Evolutionary conservation across 768 basidiomycete genomes (phyloP).

Genomic region (Kwoniella botswanensis): DNA sequence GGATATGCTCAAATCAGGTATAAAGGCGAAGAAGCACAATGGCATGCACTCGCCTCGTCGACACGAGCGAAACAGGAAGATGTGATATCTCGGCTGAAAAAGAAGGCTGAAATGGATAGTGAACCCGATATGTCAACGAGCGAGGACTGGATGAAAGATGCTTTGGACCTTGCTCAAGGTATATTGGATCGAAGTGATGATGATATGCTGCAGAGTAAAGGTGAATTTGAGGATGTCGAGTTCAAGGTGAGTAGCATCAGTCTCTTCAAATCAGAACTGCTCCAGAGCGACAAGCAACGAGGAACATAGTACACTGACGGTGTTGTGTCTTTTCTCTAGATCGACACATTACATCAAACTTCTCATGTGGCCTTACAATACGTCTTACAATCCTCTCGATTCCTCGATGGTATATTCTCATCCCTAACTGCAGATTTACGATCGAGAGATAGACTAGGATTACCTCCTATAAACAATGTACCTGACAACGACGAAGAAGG

Average conservation of each 20-base stretch:
- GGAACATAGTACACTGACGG: no score
- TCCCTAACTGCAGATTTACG: constrained; percentile 50
- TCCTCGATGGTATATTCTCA: constrained; percentile 57
- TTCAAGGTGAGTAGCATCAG: constrained; percentile 48
- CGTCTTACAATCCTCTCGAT: constrained; percentile 48
- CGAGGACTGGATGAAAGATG: constrained; percentile 54
- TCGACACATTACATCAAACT: constrained; percentile 51
- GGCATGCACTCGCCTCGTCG: constrained; percentile 36
- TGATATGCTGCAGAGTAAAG: constrained; percentile 36
- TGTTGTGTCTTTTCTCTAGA: no score
- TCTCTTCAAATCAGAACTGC: neutral
- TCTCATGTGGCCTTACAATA: constrained; percentile 54
- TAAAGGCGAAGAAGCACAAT: constrained; percentile 45
- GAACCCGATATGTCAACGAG: constrained; percentile 31
- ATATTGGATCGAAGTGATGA: constrained; percentile 36
- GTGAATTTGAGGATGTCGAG: constrained; percentile 55
- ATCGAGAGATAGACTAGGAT: constrained; percentile 35
- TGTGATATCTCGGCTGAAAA: constrained; percentile 25
- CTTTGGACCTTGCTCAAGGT: constrained; percentile 57
- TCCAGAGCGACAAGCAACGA: no score
- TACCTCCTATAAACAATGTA: neutral
- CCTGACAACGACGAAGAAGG: constrained; percentile 24
- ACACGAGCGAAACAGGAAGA: constrained; percentile 42
- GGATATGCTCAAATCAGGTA: constrained; percentile 22
- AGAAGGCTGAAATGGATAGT: constrained; percentile 19